These are phyloP conservation scores for Coemansia sp. DNA, from an alignment of 192 early-diverging fungal species.

Conservation along the genomic window DNA sequence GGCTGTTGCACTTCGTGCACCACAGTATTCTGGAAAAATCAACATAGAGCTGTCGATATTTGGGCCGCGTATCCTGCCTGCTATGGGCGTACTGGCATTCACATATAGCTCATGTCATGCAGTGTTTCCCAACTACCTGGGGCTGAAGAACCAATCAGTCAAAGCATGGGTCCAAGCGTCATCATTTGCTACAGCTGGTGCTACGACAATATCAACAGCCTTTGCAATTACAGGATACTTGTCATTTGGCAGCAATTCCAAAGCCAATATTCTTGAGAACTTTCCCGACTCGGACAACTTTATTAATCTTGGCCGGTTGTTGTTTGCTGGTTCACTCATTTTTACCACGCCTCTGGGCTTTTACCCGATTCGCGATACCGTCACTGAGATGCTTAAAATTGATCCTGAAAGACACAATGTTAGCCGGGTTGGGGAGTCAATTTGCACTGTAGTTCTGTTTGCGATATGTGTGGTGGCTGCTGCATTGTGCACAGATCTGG, in stretches of 20 bases:
- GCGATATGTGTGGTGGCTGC: constrained; percentile 17
- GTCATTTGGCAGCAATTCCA: constrained; percentile 57
- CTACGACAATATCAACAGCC: constrained; percentile 54
- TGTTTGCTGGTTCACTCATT: constrained; percentile 60
- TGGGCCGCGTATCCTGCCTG: constrained; percentile 60
- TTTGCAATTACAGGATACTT: constrained; percentile 64
- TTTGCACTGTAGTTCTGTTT: constrained; percentile 30
- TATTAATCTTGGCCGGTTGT: constrained; percentile 61
- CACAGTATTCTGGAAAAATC: constrained; percentile 49
- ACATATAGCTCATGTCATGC: constrained; percentile 65
- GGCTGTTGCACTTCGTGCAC: constrained; percentile 56
- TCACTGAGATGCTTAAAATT: constrained; percentile 40
- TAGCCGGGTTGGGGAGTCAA: constrained; percentile 13
- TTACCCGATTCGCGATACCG: constrained; percentile 41
- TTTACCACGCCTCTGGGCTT: constrained; percentile 55
- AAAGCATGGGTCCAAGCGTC: constrained; percentile 56
- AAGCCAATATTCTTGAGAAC: constrained; percentile 63
- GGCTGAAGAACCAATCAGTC: constrained; percentile 52
- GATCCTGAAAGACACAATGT: constrained; percentile 22
- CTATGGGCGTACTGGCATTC: constrained; percentile 64
- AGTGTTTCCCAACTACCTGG: constrained; percentile 60
- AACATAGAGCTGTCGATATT: constrained; percentile 39
- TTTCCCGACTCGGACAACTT: constrained; percentile 58
- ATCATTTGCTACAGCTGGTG: constrained; percentile 52
- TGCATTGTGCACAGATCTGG: constrained; percentile 24